Evolutionary conservation across 176 grass and related monocot species (phyloP).

Genomic region (Ensete ventricosum): DNA sequence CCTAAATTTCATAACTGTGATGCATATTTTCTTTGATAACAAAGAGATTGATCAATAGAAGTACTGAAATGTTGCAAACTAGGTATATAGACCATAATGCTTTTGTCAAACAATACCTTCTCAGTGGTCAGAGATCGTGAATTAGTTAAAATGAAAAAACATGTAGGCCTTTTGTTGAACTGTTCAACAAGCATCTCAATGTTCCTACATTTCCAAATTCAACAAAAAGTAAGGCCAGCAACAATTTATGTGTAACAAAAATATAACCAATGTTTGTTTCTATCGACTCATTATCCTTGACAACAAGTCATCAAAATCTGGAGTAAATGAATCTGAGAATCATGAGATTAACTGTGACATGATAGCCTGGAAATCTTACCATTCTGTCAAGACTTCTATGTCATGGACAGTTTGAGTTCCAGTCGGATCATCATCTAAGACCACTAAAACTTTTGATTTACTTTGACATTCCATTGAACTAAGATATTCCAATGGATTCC

Average conservation of each 20-base stretch:
- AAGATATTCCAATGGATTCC: conserved; percentile 58
- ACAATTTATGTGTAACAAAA: background rate
- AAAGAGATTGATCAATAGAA: conserved; percentile 11
- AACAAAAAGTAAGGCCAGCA: conserved; percentile 14
- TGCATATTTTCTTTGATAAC: background rate
- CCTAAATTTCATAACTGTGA: background rate
- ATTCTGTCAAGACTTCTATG: conserved; percentile 97
- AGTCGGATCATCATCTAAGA: conserved; percentile 95
- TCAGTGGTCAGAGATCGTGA: conserved; percentile 80
- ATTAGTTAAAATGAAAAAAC: conserved; percentile 97
- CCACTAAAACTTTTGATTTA: conserved; percentile 73
- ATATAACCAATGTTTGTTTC: background rate
- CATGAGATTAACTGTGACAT: background rate
- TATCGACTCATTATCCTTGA: background rate
- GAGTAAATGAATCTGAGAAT: background rate
- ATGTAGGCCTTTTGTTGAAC: conserved; percentile 61
- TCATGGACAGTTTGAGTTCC: conserved; percentile 97
- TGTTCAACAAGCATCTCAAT: conserved; percentile 68
- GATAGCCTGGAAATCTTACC: conserved; percentile 28
- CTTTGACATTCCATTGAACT: conserved; percentile 33
- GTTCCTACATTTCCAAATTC: conserved; percentile 46
- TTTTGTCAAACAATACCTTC: conserved; percentile 42
- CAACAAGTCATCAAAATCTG: background rate
- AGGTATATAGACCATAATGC: too few species aligned
- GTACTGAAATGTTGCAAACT: background rate